Conservation (phyloP, 2,329 filamentous ascomycete genomes). For the Proliferodiscus dingleyae region DNA sequence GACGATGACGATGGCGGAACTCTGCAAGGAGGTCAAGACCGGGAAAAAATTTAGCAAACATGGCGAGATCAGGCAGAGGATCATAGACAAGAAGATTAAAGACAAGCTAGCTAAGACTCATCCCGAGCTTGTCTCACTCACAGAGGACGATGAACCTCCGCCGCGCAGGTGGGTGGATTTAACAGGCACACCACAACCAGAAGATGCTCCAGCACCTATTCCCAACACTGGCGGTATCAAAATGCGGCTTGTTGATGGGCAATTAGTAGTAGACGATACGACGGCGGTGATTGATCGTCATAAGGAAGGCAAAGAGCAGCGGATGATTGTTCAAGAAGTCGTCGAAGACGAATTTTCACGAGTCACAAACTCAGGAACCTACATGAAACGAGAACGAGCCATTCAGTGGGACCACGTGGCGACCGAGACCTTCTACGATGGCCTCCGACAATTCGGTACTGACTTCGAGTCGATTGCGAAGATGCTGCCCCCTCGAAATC, state of each 20-base stretch:
- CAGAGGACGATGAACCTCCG: conserved; percentile 14
- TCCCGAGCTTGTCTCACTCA: conserved; percentile 17
- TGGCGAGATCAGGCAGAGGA: conserved; percentile 64
- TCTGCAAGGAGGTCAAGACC: conserved; percentile 64
- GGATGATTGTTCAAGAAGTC: conserved; percentile 50
- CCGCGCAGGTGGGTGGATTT: not conserved
- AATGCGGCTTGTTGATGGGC: conserved; percentile 41
- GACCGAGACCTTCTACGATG: conserved; percentile 72
- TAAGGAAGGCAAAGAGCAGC: conserved; percentile 51
- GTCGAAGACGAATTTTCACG: conserved; percentile 77
- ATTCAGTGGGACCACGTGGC: conserved; percentile 67
- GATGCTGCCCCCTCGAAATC: conserved; percentile 67
- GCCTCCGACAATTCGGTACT: conserved; percentile 71
- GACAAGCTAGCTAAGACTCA: conserved; percentile 26
- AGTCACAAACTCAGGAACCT: conserved; percentile 64
- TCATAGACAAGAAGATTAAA: conserved; percentile 42
- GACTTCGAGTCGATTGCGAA: conserved; percentile 76
- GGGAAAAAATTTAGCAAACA: conserved; percentile 74
- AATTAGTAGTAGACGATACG: conserved; percentile 65
- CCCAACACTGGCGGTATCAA: conserved; percentile 10
- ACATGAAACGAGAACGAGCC: conserved; percentile 58
- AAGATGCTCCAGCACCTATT: conserved; percentile 2
- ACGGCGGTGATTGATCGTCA: conserved; percentile 66
- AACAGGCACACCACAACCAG: conserved; percentile 3
- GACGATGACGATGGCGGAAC: conserved; percentile 65